These are phyloP conservation scores for Tricholoma flavovirens DNA, from an alignment of 768 basidiomycete species.

Conservation along the genomic window DNA sequence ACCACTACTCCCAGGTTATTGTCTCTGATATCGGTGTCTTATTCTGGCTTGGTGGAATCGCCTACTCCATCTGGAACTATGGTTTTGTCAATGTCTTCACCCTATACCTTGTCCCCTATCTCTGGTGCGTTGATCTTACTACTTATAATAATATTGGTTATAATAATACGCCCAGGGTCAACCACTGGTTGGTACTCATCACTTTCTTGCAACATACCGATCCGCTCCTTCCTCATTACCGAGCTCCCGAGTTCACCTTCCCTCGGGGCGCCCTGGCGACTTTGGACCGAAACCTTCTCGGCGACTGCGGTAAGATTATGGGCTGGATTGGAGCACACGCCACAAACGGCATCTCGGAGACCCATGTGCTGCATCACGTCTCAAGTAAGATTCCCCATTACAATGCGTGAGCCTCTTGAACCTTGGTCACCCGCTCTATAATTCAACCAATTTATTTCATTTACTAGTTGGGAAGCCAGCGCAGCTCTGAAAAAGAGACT, in stretches of 20 bases:
- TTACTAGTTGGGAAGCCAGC: constrained; percentile 79
- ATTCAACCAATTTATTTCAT: constrained; percentile 1
- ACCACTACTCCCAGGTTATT: constrained; percentile 72
- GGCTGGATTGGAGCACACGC: constrained; percentile 81
- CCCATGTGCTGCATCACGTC: constrained; percentile 89
- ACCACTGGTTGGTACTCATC: constrained; percentile 95
- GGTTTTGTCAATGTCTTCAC: constrained; percentile 72
- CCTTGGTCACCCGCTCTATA: background rate
- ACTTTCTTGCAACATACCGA: constrained; percentile 99
- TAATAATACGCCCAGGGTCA: constrained; percentile 46
- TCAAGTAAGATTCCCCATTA: constrained; percentile 97
- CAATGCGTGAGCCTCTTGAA: constrained; percentile 48
- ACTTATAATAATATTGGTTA: background rate
- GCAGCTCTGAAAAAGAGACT: constrained; percentile 77
- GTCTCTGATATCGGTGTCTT: constrained; percentile 79
- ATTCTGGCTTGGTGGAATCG: constrained; percentile 60
- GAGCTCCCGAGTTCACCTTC: constrained; percentile 85
- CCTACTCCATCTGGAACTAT: constrained; percentile 47
- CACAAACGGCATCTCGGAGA: constrained; percentile 92
- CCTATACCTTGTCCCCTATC: constrained; percentile 83
- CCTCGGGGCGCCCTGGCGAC: constrained; percentile 90
- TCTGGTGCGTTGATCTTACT: constrained; percentile 47
- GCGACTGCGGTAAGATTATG: constrained; percentile 72
- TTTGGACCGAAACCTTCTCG: constrained; percentile 77
- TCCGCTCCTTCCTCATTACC: constrained; percentile 91